Conservation (phyloP, 2,329 filamentous ascomycete genomes). For the Coniochaeta sp. region DNA sequence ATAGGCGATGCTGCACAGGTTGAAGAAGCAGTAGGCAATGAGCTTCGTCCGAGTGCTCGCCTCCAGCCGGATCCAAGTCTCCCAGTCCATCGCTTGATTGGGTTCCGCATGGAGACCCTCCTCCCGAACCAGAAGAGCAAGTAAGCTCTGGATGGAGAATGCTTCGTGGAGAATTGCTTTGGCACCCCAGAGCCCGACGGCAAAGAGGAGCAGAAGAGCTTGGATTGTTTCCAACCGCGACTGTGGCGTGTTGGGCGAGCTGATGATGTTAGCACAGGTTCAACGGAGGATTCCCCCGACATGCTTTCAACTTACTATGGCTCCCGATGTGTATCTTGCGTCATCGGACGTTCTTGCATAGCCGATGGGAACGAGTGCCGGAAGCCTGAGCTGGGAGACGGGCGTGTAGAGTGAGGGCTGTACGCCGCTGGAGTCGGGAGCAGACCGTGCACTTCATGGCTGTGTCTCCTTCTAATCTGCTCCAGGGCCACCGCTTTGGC, state of each 20-base stretch:
- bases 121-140: slow-evolving; percentile 51
- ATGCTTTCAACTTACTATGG: slow-evolving; percentile 41
- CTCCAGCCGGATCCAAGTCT: slow-evolving; percentile 52
- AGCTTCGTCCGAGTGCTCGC: slow-evolving; percentile 51
- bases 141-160: slow-evolving; percentile 49
- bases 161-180: slow-evolving; percentile 55
- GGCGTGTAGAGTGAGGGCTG: slow-evolving; percentile 52
- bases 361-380: slow-evolving; percentile 53
- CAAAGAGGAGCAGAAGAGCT: slow-evolving; percentile 50
- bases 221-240: slow-evolving; percentile 59
- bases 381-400: slow-evolving; percentile 50
- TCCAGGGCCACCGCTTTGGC: slow-evolving; percentile 51
- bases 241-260: slow-evolving; percentile 52
- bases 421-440: slow-evolving; percentile 51
- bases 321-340: slow-evolving; percentile 52
- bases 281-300: no score
- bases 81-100: slow-evolving; percentile 44
- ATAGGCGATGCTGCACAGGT: slow-evolving; percentile 55
- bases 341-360: slow-evolving; percentile 48
- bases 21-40: slow-evolving; percentile 56
- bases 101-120: slow-evolving; percentile 46
- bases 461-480: slow-evolving; percentile 51
- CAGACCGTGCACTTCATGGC: slow-evolving; percentile 48
- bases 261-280: slow-evolving; percentile 13
- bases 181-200: slow-evolving; percentile 53